These are phyloP conservation scores for Podila minutissima DNA, from an alignment of 192 early-diverging fungal genomes.

Conservation along the genomic window DNA sequence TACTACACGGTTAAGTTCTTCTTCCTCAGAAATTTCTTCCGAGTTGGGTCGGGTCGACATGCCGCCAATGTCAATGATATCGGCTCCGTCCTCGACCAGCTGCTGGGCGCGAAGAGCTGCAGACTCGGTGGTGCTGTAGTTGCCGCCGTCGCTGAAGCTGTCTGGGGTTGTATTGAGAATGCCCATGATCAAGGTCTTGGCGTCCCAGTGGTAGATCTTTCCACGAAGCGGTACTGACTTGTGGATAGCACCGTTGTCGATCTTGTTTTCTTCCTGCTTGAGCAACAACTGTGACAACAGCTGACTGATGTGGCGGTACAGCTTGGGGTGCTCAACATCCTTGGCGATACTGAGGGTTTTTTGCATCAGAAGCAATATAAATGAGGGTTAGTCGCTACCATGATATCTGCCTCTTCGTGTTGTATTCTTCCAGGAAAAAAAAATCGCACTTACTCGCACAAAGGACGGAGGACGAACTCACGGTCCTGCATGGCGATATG, in stretches of 20 bases:
- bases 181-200: conserved; percentile 90
- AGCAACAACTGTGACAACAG: conserved; percentile 67
- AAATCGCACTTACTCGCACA: conserved; percentile 81
- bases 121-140: conserved; percentile 64
- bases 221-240: conserved; percentile 62
- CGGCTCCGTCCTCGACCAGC: conserved; percentile 82
- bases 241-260: conserved; percentile 55
- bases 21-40: conserved; percentile 74
- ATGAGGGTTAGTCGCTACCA: not conserved
- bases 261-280: conserved; percentile 53
- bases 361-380: not conserved
- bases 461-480: conserved; percentile 93
- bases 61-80: conserved; percentile 97
- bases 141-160: conserved; percentile 95
- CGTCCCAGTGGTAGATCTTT: conserved; percentile 67
- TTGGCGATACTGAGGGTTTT: conserved; percentile 76
- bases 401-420: not conserved
- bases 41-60: conserved; percentile 92
- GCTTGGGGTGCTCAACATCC: conserved; percentile 87
- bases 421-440: not conserved
- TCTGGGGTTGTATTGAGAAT: conserved; percentile 98
- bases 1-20: conserved; percentile 82
- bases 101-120: conserved; percentile 74
- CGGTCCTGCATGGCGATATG: conserved; percentile 90
- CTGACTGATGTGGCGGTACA: conserved; percentile 81